Conservation (phyloP, 2,329 filamentous ascomycete genomes). For the Neonectria ditissima region DNA sequence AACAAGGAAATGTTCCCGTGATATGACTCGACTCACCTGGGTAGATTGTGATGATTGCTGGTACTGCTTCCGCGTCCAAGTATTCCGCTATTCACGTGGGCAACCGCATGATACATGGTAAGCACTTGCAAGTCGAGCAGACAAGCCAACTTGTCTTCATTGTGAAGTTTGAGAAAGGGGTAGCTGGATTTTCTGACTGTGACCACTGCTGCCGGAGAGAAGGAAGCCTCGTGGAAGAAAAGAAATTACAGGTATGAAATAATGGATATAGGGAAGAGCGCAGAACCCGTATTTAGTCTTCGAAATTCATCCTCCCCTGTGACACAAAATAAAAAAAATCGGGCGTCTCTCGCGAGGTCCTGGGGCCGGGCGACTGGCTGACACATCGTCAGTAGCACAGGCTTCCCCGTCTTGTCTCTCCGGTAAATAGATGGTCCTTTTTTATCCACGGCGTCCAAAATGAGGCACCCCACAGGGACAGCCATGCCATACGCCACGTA, state of each 20-base stretch:
- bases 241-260: constrained; percentile 47
- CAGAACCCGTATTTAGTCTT: constrained; percentile 45
- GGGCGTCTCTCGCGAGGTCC: constrained; percentile 44
- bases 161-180: constrained; percentile 30
- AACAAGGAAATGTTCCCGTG: background rate
- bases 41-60: background rate
- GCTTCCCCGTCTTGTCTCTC: constrained; percentile 36
- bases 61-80: background rate
- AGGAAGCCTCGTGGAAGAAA: constrained; percentile 42
- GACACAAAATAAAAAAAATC: constrained; percentile 41
- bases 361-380: constrained; percentile 32
- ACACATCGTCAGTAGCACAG: constrained; percentile 32
- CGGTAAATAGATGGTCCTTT: constrained; percentile 38
- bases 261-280: constrained; percentile 45
- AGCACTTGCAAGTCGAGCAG: background rate
- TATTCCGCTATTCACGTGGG: background rate
- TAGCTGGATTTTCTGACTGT: constrained; percentile 45
- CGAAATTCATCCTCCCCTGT: constrained; percentile 43
- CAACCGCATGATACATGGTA: background rate
- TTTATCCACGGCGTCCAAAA: constrained; percentile 45
- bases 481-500: constrained; percentile 41
- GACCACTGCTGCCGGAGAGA: constrained; percentile 45
- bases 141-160: background rate
- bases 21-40: background rate
- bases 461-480: constrained; percentile 40